A percentile compares a stretch with the other conserved stretches of the same genome.
phyloP scores from a whole-genome alignment of 2,329 filamentous ascomycete genomes.

The Septoria petroselini region DNA sequence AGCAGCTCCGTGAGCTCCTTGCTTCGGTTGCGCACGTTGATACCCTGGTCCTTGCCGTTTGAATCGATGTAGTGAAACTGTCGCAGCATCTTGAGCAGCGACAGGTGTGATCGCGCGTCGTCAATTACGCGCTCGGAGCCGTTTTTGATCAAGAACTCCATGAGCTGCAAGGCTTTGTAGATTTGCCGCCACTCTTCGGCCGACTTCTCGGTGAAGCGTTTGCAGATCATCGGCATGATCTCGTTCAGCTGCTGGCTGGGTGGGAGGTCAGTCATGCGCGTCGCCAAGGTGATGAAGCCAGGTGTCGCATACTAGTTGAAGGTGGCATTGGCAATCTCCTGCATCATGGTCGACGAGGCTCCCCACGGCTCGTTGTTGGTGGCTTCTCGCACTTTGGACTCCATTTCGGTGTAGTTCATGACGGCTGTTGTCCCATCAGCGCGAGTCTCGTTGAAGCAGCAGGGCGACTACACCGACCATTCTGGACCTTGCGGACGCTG shows the following conservation, averaged over 20 bases:
- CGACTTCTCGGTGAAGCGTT: constrained; percentile 95
- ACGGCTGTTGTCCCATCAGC: constrained; percentile 59
- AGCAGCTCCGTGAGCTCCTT: constrained; percentile 95
- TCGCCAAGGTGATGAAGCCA: not conserved
- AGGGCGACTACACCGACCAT: constrained; percentile 63
- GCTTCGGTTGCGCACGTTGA: constrained; percentile 94
- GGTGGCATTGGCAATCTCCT: constrained; percentile 96
- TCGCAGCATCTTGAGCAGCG: constrained; percentile 93
- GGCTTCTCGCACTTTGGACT: constrained; percentile 82
- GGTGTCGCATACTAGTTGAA: constrained; percentile 80
- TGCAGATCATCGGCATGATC: constrained; percentile 99
- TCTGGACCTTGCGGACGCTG: constrained; percentile 90
- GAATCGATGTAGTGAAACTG: constrained; percentile 96
- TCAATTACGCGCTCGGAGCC: constrained; percentile 96
- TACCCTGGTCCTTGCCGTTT: constrained; percentile 96
- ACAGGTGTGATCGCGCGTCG: constrained; percentile 91
- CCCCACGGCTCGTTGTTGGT: constrained; percentile 99
- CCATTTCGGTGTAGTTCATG: constrained; percentile 98
- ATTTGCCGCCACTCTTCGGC: constrained; percentile 99
- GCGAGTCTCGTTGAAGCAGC: not conserved
- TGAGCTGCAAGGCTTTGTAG: constrained; percentile 91
- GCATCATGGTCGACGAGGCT: constrained; percentile 77
- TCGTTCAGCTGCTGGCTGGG: constrained; percentile 90
- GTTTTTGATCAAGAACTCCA: constrained; percentile 97
- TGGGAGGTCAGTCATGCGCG: constrained; percentile 5